Base-by-base conservation (phyloP, 2,329 filamentous ascomycete species). In the Alternaria sp. region DNA sequence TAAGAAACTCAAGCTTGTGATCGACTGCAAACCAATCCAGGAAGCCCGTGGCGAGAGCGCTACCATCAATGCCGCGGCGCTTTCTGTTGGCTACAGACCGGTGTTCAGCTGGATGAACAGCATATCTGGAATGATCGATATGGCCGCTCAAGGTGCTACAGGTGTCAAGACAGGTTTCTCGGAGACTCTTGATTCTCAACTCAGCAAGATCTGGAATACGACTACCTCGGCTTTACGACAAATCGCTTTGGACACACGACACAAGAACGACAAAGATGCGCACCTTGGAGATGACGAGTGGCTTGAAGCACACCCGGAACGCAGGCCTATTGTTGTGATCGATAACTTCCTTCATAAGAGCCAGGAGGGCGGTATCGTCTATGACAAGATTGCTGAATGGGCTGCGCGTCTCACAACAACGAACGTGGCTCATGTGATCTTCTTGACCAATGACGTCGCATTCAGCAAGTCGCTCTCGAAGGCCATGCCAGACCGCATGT, bases 61-160 rank as follows among this genome's bases (percentile, higher is more conserved):
- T 3, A 97, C 92, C 0, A 97, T 99, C 72, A 88, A 88, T 64
- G 89, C 91, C 44, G 89, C 96, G 6, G 96, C 95, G 1, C 82
- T 85, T 2, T 89, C 94, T 67, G 94, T 98, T 52, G 95, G 96
- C 9, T 98, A 97, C 77, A 86, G 92, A 9, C 96, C 96, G 0
- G 89, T 99, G 0, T 99, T 99, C 78, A 96, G 93, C 0, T 98
- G 94, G 92, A 91, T 96, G 81, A 97, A 98, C 80, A 97, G 90
- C 74, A 88, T 98, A 69, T 97, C 92, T 80, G 97, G 93, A 77
- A 88, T 97, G 81, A 85, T 97, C 67, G 96, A 98, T 72, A 87
- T 98, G 40, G 96, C 95, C 21, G 93, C 96, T 1, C 95, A 97
- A 78, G 92, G 94, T 71, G 96, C 96, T 12, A 97, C 95, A 19